Evolutionary conservation across 139 green algal genomes (phyloP), one percentile per base, ranked within the genome.

Genomic region (Gonium pectorale): DNA sequence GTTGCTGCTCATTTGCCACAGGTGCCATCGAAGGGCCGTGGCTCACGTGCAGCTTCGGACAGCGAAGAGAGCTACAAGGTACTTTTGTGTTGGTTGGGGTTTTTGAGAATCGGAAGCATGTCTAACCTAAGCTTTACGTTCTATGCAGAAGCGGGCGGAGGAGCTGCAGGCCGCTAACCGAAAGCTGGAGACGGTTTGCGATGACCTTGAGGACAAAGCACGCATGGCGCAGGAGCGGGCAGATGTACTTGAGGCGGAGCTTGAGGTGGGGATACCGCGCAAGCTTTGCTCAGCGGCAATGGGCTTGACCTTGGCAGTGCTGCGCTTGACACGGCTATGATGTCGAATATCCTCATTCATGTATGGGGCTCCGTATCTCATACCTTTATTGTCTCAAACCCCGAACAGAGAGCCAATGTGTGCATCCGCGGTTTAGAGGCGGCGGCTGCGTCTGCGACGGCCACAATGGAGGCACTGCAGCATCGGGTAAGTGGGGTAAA

Each of bases 141-240:
- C n/a, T 31, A 3, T 40, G 29, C 71, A 72, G 41, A 80, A 81
- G 60, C 63, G 66, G 0, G 5, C 74, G 6, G 38, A 56, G 33
- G 83, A 88, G 62, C 72, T 83, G 66, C 66, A 90, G 54, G 72
- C 73, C 51, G 59, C 83, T n/a, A 78, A 89, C 66, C 59, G 66
- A n/a, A 87, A 89, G 83, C 72, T 89, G 43, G 70, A 89, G 46
- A 37, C 35, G 0, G 62, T 89, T 13, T 89, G 70, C 60, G 51
- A 79, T 13, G 79, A 86, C 70, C 38, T 89, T 44, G 85, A 89
- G 41, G 85, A 77, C 5, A 85, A 85, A 37, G 62, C 74, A 13
- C 69, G 46, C 33, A 11, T 38, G 1, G 74, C 74, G 33, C 51
- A 79, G 51, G 74, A 85, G 43, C 41, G 46, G 22, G 78, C 54